phyloP scores from a whole-genome alignment of 805 yeast species.

The Myxozyma neglecta region DNA sequence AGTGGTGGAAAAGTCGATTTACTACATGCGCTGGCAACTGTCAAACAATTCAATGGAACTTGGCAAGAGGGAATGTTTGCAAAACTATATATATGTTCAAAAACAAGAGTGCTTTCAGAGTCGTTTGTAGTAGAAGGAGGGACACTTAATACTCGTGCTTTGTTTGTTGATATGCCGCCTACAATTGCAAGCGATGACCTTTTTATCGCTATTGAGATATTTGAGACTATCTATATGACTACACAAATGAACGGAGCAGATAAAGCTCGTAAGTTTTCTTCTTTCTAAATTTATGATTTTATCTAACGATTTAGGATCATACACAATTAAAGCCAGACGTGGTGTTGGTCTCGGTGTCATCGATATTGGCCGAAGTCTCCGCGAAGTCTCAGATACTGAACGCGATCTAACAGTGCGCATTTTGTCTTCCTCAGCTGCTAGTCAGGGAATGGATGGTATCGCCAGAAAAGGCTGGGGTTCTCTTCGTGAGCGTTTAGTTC shows the following conservation, averaged over 20 bases:
- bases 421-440: conserved; percentile 53
- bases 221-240: conserved; percentile 46
- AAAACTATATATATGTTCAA: conserved; percentile 61
- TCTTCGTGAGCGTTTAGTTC: conserved; percentile 70
- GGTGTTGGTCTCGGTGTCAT: conserved; percentile 89
- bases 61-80: conserved; percentile 43
- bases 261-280: neutral
- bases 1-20: conserved; percentile 37
- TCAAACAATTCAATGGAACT: conserved; percentile 48
- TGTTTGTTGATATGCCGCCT: conserved; percentile 74
- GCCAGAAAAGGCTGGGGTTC: conserved; percentile 82
- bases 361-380: conserved; percentile 76
- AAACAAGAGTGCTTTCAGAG: conserved; percentile 67
- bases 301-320: neutral
- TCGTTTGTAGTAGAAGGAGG: conserved; percentile 62
- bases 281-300: too few relatives aligned
- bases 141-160: conserved; percentile 44
- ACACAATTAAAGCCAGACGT: conserved; percentile 49
- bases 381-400: conserved; percentile 63
- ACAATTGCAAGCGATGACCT: conserved; percentile 59
- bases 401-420: conserved; percentile 67
- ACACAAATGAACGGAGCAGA: conserved; percentile 8
- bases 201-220: conserved; percentile 71
- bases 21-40: conserved; percentile 72
- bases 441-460: conserved; percentile 3